Evolutionary conservation across 768 basidiomycete species (phyloP).

Genomic region (Fistulinella prunicolor): DNA sequence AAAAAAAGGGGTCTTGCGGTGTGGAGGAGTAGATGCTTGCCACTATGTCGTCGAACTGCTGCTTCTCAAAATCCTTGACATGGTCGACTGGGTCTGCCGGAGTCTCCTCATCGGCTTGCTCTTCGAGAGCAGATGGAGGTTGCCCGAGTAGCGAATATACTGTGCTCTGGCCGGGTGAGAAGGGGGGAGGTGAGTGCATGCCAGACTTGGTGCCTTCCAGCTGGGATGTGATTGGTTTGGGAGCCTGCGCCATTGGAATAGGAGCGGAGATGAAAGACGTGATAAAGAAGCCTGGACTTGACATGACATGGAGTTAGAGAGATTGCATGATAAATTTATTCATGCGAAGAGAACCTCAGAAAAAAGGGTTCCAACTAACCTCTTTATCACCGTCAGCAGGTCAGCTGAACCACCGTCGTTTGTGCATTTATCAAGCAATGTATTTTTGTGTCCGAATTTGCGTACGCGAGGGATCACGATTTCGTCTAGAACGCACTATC

Average conservation of each 20-base stretch:
- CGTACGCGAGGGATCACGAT: constrained; percentile 51
- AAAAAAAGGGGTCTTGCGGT: constrained; percentile 22
- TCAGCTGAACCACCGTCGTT: constrained; percentile 2
- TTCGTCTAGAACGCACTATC: constrained; percentile 39
- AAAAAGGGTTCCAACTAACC: constrained; percentile 20
- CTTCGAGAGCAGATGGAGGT: constrained; percentile 15
- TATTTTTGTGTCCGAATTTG: constrained; percentile 39
- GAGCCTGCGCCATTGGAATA: constrained; percentile 23
- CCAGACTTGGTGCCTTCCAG: constrained; percentile 10
- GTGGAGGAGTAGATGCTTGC: constrained; percentile 31
- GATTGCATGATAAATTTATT: constrained; percentile 18
- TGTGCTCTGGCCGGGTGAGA: constrained; percentile 17
- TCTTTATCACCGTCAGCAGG: constrained; percentile 16
- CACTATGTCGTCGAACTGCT: constrained; percentile 32
- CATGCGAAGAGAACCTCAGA: constrained; percentile 15
- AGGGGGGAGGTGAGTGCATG: constrained; percentile 22
- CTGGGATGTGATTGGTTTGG: constrained; percentile 19
- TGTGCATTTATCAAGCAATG: constrained; percentile 2
- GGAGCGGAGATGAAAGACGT: constrained; percentile 34
- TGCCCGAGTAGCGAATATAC: constrained; percentile 24
- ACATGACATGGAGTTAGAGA: constrained; percentile 26
- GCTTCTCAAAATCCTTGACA: constrained; percentile 8
- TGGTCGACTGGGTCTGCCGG: neutral
- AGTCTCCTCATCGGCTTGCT: neutral
- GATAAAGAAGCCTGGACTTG: constrained; percentile 33